Conservation (phyloP, 345 rosid genomes). For the Camelina laxa region DNA sequence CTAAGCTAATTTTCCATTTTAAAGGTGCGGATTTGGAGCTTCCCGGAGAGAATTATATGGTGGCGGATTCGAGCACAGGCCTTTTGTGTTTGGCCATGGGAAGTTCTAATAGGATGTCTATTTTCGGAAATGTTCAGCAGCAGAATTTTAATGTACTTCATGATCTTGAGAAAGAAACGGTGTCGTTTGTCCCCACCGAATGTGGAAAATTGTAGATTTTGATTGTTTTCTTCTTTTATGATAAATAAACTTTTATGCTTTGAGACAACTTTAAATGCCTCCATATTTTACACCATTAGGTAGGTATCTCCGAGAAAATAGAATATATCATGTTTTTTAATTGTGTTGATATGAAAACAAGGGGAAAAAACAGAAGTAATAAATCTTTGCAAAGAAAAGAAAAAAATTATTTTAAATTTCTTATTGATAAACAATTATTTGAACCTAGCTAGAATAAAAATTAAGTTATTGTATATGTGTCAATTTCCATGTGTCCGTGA, state of each 20-base stretch:
- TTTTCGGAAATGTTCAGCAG: conserved; percentile 94
- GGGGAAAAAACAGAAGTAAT: not conserved
- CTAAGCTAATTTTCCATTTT: conserved; percentile 74
- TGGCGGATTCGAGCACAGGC: conserved; percentile 63
- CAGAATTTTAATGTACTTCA: conserved; percentile 76
- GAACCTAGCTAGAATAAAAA: not conserved
- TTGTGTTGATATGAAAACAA: not conserved
- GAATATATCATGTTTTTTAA: not conserved
- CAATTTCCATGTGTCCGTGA: not conserved
- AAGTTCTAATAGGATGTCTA: conserved; percentile 77
- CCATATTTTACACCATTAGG: not conserved
- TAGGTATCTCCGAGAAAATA: not conserved
- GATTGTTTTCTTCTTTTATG: not conserved
- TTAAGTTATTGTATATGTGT: not conserved
- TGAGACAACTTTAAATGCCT: not conserved
- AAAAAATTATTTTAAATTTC: not conserved
- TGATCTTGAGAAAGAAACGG: conserved; percentile 68
- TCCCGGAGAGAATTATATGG: conserved; percentile 82
- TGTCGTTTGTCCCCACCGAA: conserved; percentile 69
- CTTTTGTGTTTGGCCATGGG: conserved; percentile 89
- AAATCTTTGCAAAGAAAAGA: not conserved
- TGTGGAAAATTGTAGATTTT: conserved; percentile 61
- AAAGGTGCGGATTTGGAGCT: conserved; percentile 77
- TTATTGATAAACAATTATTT: not conserved
- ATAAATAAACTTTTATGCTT: conserved; percentile 10